Conservation (phyloP, 1,284 basidiomycete genomes). For the Cyathus olla region DNA sequence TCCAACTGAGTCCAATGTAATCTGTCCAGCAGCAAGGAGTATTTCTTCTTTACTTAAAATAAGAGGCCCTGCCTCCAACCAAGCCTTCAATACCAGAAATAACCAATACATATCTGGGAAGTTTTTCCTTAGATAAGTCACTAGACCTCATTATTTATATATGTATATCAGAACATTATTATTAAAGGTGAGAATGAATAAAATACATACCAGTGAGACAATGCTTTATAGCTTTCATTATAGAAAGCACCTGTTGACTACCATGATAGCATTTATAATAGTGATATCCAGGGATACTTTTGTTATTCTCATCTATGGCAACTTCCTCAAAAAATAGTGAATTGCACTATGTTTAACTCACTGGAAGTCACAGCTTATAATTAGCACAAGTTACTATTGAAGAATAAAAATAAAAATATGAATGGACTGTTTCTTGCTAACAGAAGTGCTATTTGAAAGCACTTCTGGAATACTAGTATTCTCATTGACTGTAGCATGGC, state of each 20-base stretch:
- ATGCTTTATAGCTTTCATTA: conserved; percentile 25
- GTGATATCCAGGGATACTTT: conserved; percentile 11
- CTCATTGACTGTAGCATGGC: too few relatives aligned
- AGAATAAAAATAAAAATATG: background rate
- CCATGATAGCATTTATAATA: conserved; percentile 33
- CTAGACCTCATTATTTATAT: conserved; percentile 9
- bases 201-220: conserved; percentile 21
- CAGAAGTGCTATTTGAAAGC: too few relatives aligned
- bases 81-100: conserved; percentile 4
- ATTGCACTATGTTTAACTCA: conserved; percentile 13
- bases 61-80: conserved; percentile 5
- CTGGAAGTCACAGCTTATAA: background rate
- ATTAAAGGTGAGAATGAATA: background rate
- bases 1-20: background rate
- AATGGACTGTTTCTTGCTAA: background rate
- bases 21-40: background rate
- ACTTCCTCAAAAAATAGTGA: conserved; percentile 26
- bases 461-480: too few relatives aligned
- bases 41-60: conserved; percentile 5
- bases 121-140: conserved; percentile 10
- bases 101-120: conserved; percentile 10
- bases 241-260: conserved; percentile 17
- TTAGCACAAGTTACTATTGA: background rate
- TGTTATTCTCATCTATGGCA: conserved; percentile 1
- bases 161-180: too few relatives aligned